phyloP scores from a whole-genome alignment of 1,284 basidiomycete genomes.

The Cutaneotrichosporon daszewskae region DNA sequence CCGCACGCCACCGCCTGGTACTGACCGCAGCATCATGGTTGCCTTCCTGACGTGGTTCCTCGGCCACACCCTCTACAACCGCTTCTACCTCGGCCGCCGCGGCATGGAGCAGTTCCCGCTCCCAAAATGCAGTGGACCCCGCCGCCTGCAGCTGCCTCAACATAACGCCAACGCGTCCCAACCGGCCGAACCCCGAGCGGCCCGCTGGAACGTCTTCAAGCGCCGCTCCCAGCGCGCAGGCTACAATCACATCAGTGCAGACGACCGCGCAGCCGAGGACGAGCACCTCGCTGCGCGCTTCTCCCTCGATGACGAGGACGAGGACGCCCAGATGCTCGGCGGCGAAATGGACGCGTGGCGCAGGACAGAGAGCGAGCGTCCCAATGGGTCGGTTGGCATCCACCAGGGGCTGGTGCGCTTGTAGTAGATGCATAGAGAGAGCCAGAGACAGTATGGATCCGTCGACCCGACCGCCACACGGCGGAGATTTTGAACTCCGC shows the following conservation, averaged over 20 bases:
- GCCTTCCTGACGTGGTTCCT: slow-evolving; percentile 43
- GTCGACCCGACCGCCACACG: no score
- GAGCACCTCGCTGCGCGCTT: slow-evolving; percentile 52
- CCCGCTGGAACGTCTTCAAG: slow-evolving; percentile 32
- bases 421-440: slow-evolving; percentile 13
- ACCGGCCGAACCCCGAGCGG: slow-evolving; percentile 5
- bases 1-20: no score
- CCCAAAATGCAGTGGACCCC: slow-evolving; percentile 14
- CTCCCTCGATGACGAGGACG: slow-evolving; percentile 43
- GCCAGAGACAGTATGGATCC: no score
- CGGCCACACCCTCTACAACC: slow-evolving; percentile 45
- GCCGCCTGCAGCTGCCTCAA: slow-evolving; percentile 4
- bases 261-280: slow-evolving; percentile 51
- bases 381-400: slow-evolving; percentile 25
- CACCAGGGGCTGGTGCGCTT: slow-evolving; percentile 39
- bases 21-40: slow-evolving; percentile 30
- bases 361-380: no score
- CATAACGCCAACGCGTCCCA: not conserved
- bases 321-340: slow-evolving; percentile 19
- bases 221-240: slow-evolving; percentile 28
- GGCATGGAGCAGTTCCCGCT: slow-evolving; percentile 41
- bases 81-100: slow-evolving; percentile 38
- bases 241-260: slow-evolving; percentile 33
- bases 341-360: slow-evolving; percentile 38
- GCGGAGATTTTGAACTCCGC: no score